phyloP scores from a whole-genome alignment of 2,329 filamentous ascomycete genomes.

The Colletotrichum viniferum region DNA sequence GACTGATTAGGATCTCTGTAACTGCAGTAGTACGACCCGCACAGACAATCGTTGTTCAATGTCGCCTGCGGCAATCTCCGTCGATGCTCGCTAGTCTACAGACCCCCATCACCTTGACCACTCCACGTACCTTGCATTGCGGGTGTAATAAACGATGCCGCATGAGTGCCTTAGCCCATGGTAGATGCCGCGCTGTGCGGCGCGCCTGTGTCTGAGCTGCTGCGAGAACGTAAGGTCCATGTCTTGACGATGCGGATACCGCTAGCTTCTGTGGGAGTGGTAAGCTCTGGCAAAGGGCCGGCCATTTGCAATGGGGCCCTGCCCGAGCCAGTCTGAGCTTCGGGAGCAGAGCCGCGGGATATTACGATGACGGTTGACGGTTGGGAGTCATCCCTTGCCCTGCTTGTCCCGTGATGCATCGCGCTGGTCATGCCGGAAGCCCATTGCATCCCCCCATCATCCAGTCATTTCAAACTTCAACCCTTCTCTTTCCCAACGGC shows the following conservation, averaged over 20 bases:
- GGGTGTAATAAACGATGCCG: constrained; percentile 4
- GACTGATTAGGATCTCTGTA: constrained; percentile 6
- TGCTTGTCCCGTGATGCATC: neutral
- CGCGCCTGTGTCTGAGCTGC: constrained; percentile 12
- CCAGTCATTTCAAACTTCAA: neutral
- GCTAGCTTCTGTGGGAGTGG: neutral
- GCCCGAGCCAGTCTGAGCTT: constrained; percentile 9
- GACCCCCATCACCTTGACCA: neutral
- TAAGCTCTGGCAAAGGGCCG: neutral
- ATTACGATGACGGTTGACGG: neutral
- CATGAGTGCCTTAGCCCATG: neutral
- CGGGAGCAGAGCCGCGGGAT: constrained; percentile 18
- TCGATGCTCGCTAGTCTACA: neutral
- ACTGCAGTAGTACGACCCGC: constrained; percentile 3
- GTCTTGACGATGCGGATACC: neutral
- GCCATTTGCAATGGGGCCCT: neutral
- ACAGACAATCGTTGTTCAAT: constrained; percentile 8
- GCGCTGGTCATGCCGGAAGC: neutral
- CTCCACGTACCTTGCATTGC: constrained; percentile 4
- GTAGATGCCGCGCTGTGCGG: neutral
- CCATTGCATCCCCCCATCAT: neutral
- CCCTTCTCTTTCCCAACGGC: neutral
- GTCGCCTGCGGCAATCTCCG: constrained; percentile 19
- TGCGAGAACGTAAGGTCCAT: neutral
- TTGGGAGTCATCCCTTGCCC: neutral